Percentiles rank a stretch among this genome's conserved stretches.
These are phyloP conservation scores for Epithemia pelagica DNA, from an alignment of 108 stramenopile genomes.

Conservation along the genomic window DNA sequence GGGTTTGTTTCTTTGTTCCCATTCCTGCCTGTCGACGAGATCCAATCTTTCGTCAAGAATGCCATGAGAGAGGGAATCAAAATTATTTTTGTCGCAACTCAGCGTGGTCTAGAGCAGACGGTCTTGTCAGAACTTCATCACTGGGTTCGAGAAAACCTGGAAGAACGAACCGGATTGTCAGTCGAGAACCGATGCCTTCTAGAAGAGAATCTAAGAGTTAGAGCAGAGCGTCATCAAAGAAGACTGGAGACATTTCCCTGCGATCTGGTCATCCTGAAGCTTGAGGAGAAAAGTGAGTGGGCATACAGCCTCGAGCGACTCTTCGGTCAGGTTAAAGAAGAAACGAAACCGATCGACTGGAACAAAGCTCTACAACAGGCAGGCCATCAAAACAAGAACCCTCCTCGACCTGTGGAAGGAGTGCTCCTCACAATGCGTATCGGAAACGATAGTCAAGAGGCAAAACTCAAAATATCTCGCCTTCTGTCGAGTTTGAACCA, in stretches of 20 bases:
- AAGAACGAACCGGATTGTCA: conserved; percentile 9
- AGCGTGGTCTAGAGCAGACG: conserved; percentile 9
- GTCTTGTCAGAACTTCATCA: conserved; percentile 36
- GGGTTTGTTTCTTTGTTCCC: conserved; percentile 27
- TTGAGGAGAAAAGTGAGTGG: neutral
- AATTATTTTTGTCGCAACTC: conserved; percentile 24
- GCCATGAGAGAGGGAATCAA: conserved; percentile 11
- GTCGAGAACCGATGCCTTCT: conserved; percentile 9
- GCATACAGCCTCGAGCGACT: neutral
- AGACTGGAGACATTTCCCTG: neutral
- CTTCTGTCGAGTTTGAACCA: conserved; percentile 22
- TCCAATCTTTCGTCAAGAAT: neutral
- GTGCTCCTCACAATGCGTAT: conserved; percentile 40
- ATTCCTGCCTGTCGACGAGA: neutral
- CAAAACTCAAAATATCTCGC: neutral
- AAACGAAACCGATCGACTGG: conserved; percentile 16
- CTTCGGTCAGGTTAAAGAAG: neutral
- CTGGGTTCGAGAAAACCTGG: conserved; percentile 28
- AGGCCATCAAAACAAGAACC: conserved; percentile 27
- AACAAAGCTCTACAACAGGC: conserved; percentile 20
- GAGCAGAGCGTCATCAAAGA: conserved; percentile 6
- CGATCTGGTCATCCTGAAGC: neutral
- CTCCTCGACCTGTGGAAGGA: conserved; percentile 35
- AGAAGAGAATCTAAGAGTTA: neutral
- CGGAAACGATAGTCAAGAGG: conserved; percentile 4